Percentiles rank a stretch among this genome's conserved stretches.
These are phyloP conservation scores for Vitrella brassicaformis DNA, from an alignment of 73 alveolate species.

Conservation along the genomic window DNA sequence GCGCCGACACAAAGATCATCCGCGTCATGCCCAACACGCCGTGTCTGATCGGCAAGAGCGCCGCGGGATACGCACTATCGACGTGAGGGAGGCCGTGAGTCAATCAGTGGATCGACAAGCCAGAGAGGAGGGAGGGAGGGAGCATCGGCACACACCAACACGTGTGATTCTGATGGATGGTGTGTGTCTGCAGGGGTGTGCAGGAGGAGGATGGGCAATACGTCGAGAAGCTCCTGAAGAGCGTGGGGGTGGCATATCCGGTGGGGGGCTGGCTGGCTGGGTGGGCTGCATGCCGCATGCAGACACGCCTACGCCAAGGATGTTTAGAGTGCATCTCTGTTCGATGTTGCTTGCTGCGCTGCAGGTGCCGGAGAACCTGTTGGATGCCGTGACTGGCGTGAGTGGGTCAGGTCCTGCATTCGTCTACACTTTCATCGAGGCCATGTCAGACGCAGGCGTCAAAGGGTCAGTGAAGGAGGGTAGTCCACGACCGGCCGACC, in stretches of 20 bases:
- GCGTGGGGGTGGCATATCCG: neutral
- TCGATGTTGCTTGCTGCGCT: neutral
- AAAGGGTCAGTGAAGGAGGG: neutral
- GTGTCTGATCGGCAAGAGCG: neutral
- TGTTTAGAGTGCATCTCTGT: neutral
- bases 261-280: neutral
- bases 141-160: too few species aligned
- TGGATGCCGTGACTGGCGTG: constrained; percentile 45
- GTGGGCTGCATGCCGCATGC: too few species aligned
- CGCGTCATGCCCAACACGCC: neutral
- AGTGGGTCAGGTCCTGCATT: constrained; percentile 46
- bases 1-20: neutral
- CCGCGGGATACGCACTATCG: neutral
- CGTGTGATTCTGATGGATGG: neutral
- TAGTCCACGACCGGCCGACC: neutral
- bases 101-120: too few species aligned
- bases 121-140: too few species aligned
- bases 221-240: neutral
- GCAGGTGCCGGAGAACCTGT: constrained; percentile 3
- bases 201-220: neutral
- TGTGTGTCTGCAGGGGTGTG: neutral
- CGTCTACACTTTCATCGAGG: constrained; percentile 40
- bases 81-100: too few species aligned
- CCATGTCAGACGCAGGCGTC: neutral
- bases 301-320: too few species aligned